A percentile compares a stretch with the other conserved stretches of the same genome.
phyloP scores from a whole-genome alignment of 192 early-diverging fungal species.

The Mortierella alpina region DNA sequence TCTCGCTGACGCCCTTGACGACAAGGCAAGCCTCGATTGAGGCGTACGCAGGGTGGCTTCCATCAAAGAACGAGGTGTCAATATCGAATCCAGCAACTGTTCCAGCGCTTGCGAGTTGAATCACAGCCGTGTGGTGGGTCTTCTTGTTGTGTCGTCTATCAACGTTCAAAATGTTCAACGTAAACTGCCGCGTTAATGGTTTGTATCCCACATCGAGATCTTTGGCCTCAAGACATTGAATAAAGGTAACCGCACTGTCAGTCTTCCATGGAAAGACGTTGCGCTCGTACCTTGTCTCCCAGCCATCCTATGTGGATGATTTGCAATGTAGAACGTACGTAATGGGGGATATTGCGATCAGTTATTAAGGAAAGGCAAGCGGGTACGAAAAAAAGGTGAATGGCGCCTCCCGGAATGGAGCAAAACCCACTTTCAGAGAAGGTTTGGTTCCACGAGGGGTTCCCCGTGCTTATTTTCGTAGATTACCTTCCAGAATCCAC shows the following conservation, averaged over 20 bases:
- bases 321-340: neutral
- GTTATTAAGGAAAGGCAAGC: too few species aligned
- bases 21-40: constrained; percentile 75
- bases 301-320: constrained; percentile 37
- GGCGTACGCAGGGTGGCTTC: constrained; percentile 80
- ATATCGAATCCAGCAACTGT: constrained; percentile 84
- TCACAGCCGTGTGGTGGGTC: constrained; percentile 62
- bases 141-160: constrained; percentile 55
- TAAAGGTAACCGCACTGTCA: too few species aligned
- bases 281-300: constrained; percentile 45
- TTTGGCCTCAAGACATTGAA: neutral
- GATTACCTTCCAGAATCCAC: constrained; percentile 57
- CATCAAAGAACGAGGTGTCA: constrained; percentile 94
- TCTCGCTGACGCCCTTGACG: constrained; percentile 53
- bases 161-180: constrained; percentile 72
- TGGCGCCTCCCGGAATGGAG: too few species aligned
- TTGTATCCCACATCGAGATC: neutral
- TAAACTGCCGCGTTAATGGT: neutral
- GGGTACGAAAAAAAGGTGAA: too few species aligned
- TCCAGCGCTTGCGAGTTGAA: constrained; percentile 88
- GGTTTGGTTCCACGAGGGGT: constrained; percentile 42
- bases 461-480: neutral
- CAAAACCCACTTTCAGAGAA: constrained; percentile 3
- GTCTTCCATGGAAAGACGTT: neutral
- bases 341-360: too few species aligned